Conservation (phyloP, 2,329 filamentous ascomycete genomes). For the Geosmithia morbida region DNA sequence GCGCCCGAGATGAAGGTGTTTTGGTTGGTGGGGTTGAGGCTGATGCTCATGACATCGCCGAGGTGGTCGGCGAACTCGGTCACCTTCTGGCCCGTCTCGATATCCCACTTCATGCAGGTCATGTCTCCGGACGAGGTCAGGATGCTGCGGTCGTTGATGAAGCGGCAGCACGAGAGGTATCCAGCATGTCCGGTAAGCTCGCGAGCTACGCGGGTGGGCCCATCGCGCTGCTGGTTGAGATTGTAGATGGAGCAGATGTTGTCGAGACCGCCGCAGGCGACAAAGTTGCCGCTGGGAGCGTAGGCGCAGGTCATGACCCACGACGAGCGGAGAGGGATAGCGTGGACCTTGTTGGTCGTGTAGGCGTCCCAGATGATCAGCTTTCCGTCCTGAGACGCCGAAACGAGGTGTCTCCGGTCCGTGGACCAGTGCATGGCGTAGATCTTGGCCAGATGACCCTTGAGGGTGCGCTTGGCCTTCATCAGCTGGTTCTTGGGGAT, state of each 20-base stretch:
- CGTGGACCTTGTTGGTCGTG: slow-evolving; percentile 98
- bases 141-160: slow-evolving; percentile 96
- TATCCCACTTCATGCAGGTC: slow-evolving; percentile 99
- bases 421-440: slow-evolving; percentile 99
- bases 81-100: slow-evolving; percentile 92
- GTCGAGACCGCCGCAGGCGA: slow-evolving; percentile 94
- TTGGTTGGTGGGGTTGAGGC: slow-evolving; percentile 97
- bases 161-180: slow-evolving; percentile 95
- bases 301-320: slow-evolving; percentile 99
- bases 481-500: slow-evolving; percentile 85
- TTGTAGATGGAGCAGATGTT: slow-evolving; percentile 99
- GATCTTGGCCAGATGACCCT: slow-evolving; percentile 97
- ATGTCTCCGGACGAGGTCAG: slow-evolving; percentile 97
- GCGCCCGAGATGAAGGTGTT: slow-evolving; percentile 99
- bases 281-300: slow-evolving; percentile 93
- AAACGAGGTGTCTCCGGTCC: slow-evolving; percentile 90
- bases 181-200: slow-evolving; percentile 95
- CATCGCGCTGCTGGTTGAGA: slow-evolving; percentile 83
- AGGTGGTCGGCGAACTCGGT: slow-evolving; percentile 97
- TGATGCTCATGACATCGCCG: slow-evolving; percentile 99
- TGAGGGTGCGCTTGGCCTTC: slow-evolving; percentile 93
- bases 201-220: slow-evolving; percentile 88
- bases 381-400: slow-evolving; percentile 96
- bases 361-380: slow-evolving; percentile 99
- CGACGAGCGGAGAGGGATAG: slow-evolving; percentile 89